Percentiles rank a stretch among this genome's conserved stretches.
These are phyloP conservation scores for Amphicarpaea edgeworthii DNA, from an alignment of 306 rosid species.

Conservation along the genomic window DNA sequence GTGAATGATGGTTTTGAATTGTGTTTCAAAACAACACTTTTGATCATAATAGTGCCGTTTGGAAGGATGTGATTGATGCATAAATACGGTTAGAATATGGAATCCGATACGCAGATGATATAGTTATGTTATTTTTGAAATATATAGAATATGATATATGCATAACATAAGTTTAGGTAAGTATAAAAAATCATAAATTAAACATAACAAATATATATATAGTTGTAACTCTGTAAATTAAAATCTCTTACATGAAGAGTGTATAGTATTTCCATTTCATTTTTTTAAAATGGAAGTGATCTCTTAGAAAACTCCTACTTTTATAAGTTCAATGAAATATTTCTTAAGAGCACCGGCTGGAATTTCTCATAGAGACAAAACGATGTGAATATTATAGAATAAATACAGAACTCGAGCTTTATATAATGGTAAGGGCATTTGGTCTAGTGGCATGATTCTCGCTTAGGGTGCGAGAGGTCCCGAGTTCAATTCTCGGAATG, in stretches of 20 bases:
- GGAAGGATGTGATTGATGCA: background rate
- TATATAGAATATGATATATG: background rate
- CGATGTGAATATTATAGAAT: too few species aligned
- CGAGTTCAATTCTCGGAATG: conserved; percentile 81
- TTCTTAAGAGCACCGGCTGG: too few species aligned
- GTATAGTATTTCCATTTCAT: too few species aligned
- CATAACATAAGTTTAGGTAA: background rate
- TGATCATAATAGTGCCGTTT: background rate
- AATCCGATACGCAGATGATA: background rate
- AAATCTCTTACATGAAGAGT: too few species aligned
- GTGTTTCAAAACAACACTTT: background rate
- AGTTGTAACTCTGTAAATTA: background rate
- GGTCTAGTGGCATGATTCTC: conserved; percentile 77
- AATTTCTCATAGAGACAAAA: too few species aligned
- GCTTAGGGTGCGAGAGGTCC: conserved; percentile 82
- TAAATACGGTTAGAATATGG: background rate
- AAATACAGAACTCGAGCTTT: too few species aligned
- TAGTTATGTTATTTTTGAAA: background rate
- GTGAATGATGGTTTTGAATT: background rate
- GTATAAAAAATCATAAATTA: background rate
- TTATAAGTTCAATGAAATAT: background rate
- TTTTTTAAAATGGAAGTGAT: background rate
- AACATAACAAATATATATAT: background rate
- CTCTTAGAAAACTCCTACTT: background rate
- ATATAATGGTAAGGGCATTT: too few species aligned